A percentile compares a stretch with the other conserved stretches of the same genome.
phyloP scores from a whole-genome alignment of 805 yeast species.

The Myxozyma neotropica region DNA sequence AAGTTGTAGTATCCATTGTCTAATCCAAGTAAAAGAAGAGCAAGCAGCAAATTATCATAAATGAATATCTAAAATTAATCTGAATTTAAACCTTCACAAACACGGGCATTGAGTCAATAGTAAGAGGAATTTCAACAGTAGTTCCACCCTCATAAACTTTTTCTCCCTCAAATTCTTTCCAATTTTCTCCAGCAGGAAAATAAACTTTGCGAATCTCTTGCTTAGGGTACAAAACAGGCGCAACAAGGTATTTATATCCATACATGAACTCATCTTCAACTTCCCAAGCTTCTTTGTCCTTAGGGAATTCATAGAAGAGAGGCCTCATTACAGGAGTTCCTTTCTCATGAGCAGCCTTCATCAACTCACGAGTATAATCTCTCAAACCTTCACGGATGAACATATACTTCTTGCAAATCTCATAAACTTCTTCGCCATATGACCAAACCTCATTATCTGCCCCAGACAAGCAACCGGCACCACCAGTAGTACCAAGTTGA shows the following conservation, averaged over 20 bases:
- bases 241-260: slow-evolving; percentile 28
- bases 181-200: slow-evolving; percentile 25
- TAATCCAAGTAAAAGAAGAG: not conserved
- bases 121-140: slow-evolving; percentile 9
- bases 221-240: slow-evolving; percentile 29
- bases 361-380: slow-evolving; percentile 27
- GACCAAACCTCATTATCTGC: slow-evolving; percentile 35
- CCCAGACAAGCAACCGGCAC: slow-evolving; percentile 33
- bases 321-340: slow-evolving; percentile 33
- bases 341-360: slow-evolving; percentile 29
- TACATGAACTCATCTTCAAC: slow-evolving; percentile 31
- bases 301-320: slow-evolving; percentile 31
- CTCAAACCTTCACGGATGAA: slow-evolving; percentile 24
- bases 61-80: no score
- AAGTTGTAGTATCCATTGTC: no score
- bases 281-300: slow-evolving; percentile 26
- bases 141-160: slow-evolving; percentile 24
- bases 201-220: slow-evolving; percentile 14
- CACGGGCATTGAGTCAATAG: slow-evolving; percentile 29
- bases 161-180: slow-evolving; percentile 26
- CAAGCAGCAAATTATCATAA: not conserved
- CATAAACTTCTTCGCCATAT: slow-evolving; percentile 30
- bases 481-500: slow-evolving; percentile 32
- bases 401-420: slow-evolving; percentile 32
- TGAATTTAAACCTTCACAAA: slow-evolving; percentile 8